phyloP scores from a whole-genome alignment of 306 rosid genomes.

The Sicyos edulis region DNA sequence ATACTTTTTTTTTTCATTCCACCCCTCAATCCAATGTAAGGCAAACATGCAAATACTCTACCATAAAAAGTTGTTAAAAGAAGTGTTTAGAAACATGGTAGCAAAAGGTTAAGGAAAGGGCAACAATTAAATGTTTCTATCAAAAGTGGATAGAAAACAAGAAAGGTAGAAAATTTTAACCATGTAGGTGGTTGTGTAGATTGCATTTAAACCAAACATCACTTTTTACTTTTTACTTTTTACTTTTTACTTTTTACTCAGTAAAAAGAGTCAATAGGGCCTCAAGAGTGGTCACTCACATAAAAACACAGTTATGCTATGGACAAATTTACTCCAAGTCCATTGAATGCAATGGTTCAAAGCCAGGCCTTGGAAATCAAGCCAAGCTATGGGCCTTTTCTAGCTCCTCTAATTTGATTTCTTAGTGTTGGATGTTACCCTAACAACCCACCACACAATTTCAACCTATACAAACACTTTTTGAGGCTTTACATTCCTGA shows the following conservation, averaged over 20 bases:
- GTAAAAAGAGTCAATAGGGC: neutral
- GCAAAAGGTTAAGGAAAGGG: neutral
- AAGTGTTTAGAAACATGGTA: neutral
- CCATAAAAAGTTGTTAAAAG: no score
- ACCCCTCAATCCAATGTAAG: neutral
- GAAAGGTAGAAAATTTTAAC: neutral
- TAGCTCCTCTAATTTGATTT: slow-evolving; percentile 4
- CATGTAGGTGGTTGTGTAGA: no score
- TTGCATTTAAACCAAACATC: neutral
- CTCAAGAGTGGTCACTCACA: neutral
- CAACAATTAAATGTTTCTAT: neutral
- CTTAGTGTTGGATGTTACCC: neutral
- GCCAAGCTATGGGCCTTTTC: neutral
- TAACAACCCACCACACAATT: neutral
- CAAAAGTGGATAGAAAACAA: neutral
- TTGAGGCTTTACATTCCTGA: slow-evolving; percentile 5
- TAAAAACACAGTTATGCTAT: slow-evolving; percentile 3
- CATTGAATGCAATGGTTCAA: neutral
- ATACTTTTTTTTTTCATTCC: neutral
- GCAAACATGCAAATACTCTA: neutral
- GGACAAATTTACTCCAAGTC: neutral
- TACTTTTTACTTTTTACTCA: neutral
- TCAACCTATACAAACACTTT: slow-evolving; percentile 10
- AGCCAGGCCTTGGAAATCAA: neutral
- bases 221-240: neutral